Base-by-base conservation (phyloP, 352 stramenopile genomes). In the Pythium aquatile region DNA sequence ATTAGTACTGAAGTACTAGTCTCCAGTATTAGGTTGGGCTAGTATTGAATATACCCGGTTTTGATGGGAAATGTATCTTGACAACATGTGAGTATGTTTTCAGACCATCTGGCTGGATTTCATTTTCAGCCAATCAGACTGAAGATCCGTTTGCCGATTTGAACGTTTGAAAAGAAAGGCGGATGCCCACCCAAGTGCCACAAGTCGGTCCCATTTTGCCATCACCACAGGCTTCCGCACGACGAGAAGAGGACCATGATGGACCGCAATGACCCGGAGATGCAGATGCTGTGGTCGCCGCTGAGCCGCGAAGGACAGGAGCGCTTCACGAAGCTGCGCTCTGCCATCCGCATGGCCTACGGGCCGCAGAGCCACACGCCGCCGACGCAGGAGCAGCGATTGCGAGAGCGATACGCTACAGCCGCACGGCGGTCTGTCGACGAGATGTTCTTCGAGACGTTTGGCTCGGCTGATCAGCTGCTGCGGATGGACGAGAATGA, bases 361-460 rank as follows among this genome's bases (percentile, higher is more conserved):
- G 56, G 48, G 20, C 57, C 56, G 29, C n/a, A 55, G 8, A 44
- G 48, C 30, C 16, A 51, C 16, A 5, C n/a, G 32, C 16, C 26
- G 9, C 14, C 29, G 7, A 46, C 60, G 0, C n/a, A 48, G 7
- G 37, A 53, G 28, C 61, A 73, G 61, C 47, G 20, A 9, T 58
- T 92, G n/a, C 75, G 70, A 8, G 76, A 79, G 57, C 81, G 83
- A 13, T 85, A 90, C 39, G 61, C 73, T 26, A 54, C 69, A 49
- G 83, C 79, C 16, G 73, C 81, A 24, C 57, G 68, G 7, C 53
- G 83, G 14, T 82, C 72, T 17, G 62, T 68, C 20, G 75, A 92
- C 39, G 68, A 88, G 20, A 79, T 90, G 30, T 92, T 92, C 71
- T 87, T 81, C 53, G 65, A 86, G 59, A 61, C 81, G 44, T 92